phyloP scores from a whole-genome alignment of 2,329 filamentous ascomycete genomes.

The Beauveria varroae region DNA sequence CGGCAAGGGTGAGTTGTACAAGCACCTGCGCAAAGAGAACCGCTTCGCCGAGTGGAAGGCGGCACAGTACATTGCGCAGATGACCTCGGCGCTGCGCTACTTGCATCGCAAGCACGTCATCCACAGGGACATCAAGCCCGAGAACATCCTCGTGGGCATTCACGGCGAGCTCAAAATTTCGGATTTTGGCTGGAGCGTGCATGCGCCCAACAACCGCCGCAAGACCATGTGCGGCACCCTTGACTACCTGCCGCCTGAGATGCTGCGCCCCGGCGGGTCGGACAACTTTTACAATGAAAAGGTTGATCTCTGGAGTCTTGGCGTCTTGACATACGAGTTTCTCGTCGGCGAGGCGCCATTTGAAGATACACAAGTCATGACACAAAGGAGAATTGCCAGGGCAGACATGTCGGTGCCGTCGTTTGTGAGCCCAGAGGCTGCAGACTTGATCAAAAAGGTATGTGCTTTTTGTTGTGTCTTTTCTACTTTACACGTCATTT shows the following conservation, averaged over 20 bases:
- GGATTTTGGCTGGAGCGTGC: slow-evolving; percentile 97
- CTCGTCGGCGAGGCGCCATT: slow-evolving; percentile 93
- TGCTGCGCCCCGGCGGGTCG: slow-evolving; percentile 74
- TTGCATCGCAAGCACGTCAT: slow-evolving; percentile 96
- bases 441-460: slow-evolving; percentile 86
- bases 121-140: slow-evolving; percentile 94
- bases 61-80: slow-evolving; percentile 80
- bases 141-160: slow-evolving; percentile 93
- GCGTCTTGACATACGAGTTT: slow-evolving; percentile 94
- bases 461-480: slow-evolving; percentile 21
- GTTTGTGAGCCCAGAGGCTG: slow-evolving; percentile 85
- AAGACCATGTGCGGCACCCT: slow-evolving; percentile 96
- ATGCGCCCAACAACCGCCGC: slow-evolving; percentile 88
- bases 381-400: slow-evolving; percentile 77
- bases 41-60: slow-evolving; percentile 82
- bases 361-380: slow-evolving; percentile 92
- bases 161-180: slow-evolving; percentile 98
- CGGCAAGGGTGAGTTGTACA: slow-evolving; percentile 80
- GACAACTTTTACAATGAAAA: slow-evolving; percentile 93
- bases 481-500: background rate
- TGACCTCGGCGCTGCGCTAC: slow-evolving; percentile 84
- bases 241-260: slow-evolving; percentile 96
- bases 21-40: slow-evolving; percentile 71
- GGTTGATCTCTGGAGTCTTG: slow-evolving; percentile 92
- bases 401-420: slow-evolving; percentile 89